Evolutionary conservation across 805 yeast species (phyloP).

Genomic region (Wickerhamiella azymoides): DNA sequence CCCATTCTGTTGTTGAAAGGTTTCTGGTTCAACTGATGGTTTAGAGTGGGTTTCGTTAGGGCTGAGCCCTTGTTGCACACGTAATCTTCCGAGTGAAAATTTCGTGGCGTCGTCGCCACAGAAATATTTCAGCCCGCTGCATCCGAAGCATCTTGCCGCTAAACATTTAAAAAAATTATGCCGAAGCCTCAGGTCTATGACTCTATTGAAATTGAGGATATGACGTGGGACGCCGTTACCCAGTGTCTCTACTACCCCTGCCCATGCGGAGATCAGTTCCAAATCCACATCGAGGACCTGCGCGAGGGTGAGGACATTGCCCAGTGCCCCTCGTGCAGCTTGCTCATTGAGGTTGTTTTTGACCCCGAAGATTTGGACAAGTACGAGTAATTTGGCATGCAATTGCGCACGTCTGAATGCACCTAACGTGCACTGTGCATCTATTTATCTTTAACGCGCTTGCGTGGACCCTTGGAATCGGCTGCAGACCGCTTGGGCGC

Average conservation of each 20-base stretch:
- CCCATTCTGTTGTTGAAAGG: constrained; percentile 53
- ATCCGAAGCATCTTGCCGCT: no score
- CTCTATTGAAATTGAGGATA: constrained; percentile 93
- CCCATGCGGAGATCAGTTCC: constrained; percentile 95
- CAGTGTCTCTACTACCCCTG: constrained; percentile 88
- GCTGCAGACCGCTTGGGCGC: constrained; percentile 6
- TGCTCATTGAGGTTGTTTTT: constrained; percentile 83
- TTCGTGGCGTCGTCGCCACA: neutral
- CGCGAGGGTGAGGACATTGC: constrained; percentile 87
- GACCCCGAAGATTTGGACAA: constrained; percentile 36
- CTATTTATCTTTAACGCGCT: constrained; percentile 6
- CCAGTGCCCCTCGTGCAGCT: constrained; percentile 89
- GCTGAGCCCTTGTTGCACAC: constrained; percentile 5
- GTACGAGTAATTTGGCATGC: constrained; percentile 11
- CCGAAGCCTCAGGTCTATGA: constrained; percentile 40
- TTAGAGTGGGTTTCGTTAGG: constrained; percentile 5
- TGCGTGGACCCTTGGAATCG: neutral
- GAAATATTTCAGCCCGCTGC: neutral
- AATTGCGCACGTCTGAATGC: no score
- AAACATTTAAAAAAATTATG: neutral
- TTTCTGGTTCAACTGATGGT: constrained; percentile 6
- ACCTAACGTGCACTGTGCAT: neutral
- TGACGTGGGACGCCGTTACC: constrained; percentile 73
- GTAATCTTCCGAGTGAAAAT: no score
- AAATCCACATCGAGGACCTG: constrained; percentile 71